Evolutionary conservation across 2,329 filamentous ascomycete genomes (phyloP).

Genomic region (Onygena corvina): DNA sequence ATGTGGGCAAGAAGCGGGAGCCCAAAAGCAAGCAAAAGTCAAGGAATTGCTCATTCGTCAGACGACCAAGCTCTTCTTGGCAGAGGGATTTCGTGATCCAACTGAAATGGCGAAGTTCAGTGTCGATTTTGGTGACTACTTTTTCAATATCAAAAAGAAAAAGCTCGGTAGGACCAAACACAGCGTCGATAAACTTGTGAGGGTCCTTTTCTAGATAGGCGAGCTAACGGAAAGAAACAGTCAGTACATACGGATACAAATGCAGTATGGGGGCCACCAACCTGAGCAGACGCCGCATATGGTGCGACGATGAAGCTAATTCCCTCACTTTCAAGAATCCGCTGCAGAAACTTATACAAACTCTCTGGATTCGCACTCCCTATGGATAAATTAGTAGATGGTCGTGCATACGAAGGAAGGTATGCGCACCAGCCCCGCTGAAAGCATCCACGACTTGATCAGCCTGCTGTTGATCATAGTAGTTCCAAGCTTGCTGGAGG

Average conservation of each 20-base stretch:
- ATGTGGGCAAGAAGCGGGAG: constrained; percentile 64
- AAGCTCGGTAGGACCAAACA: constrained; percentile 75
- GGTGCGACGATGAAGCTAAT: constrained; percentile 73
- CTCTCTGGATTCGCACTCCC: constrained; percentile 59
- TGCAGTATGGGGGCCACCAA: constrained; percentile 32
- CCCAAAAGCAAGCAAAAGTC: constrained; percentile 76
- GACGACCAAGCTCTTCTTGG: constrained; percentile 52
- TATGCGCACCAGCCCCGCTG: constrained; percentile 57
- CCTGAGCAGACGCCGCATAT: constrained; percentile 78
- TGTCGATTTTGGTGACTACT: constrained; percentile 47
- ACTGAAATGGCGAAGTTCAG: constrained; percentile 51
- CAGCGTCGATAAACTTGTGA: constrained; percentile 55
- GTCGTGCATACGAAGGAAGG: background rate
- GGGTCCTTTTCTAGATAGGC: constrained; percentile 64
- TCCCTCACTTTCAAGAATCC: constrained; percentile 54
- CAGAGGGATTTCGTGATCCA: constrained; percentile 56
- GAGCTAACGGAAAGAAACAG: constrained; percentile 39
- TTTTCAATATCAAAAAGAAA: constrained; percentile 76
- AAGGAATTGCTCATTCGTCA: constrained; percentile 61
- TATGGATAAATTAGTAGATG: constrained; percentile 26
- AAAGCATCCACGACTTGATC: constrained; percentile 76
- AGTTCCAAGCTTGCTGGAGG: constrained; percentile 69
- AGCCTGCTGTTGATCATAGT: constrained; percentile 72
- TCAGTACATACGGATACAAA: constrained; percentile 5
- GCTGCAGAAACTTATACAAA: constrained; percentile 65